phyloP scores from a whole-genome alignment of 1,284 basidiomycete genomes.

The Lignosus rhinocerotis region DNA sequence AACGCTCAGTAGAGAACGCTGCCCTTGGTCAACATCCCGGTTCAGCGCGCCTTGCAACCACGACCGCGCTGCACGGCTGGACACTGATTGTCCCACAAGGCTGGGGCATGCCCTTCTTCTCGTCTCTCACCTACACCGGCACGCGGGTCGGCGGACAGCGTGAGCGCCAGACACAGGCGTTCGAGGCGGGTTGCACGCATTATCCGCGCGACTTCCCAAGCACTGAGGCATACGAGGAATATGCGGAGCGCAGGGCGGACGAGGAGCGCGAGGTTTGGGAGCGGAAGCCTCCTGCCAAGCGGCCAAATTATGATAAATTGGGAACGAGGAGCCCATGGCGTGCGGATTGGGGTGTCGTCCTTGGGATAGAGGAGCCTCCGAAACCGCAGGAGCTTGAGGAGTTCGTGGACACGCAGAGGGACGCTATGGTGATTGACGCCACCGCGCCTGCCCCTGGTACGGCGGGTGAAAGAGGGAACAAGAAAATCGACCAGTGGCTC shows the following conservation, averaged over 20 bases:
- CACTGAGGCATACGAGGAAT: constrained; percentile 52
- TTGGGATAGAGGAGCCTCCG: constrained; percentile 45
- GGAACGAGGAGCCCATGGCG: constrained; percentile 73
- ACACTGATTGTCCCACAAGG: constrained; percentile 81
- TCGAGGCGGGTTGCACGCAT: constrained; percentile 71
- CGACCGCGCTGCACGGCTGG: constrained; percentile 71
- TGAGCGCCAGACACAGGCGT: constrained; percentile 74
- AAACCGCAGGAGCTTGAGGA: constrained; percentile 33
- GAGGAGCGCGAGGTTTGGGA: constrained; percentile 70
- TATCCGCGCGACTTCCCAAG: constrained; percentile 85
- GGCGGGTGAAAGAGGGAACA: not conserved
- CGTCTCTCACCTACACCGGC: constrained; percentile 77
- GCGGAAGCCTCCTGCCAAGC: constrained; percentile 82
- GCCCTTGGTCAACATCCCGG: constrained; percentile 26
- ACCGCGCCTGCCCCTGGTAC: not conserved
- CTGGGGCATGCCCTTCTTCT: constrained; percentile 87
- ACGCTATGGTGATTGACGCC: constrained; percentile 16
- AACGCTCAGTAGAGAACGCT: constrained; percentile 62
- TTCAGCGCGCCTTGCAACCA: constrained; percentile 22
- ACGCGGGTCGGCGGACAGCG: constrained; percentile 81
- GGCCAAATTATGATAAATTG: constrained; percentile 69
- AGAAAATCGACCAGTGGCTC: constrained; percentile 57
- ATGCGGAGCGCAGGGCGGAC: constrained; percentile 46
- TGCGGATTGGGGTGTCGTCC: constrained; percentile 69
- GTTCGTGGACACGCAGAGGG: constrained; percentile 58